Conservation (phyloP, 495 filamentous ascomycete genomes). For the Hypoxylon subgilvum region DNA sequence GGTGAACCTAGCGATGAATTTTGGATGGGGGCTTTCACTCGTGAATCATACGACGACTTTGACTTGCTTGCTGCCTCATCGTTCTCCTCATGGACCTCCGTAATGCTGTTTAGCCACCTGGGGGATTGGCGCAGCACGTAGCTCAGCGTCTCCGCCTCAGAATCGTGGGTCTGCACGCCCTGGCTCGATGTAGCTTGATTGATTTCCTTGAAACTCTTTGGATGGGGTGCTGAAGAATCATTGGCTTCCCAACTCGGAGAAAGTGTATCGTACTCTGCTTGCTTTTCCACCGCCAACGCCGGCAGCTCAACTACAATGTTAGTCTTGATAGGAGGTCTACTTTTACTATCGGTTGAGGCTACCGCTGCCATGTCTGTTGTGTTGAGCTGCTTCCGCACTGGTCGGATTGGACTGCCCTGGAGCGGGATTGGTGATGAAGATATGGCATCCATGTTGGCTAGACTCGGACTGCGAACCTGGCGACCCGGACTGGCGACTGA, state of each 20-base stretch:
- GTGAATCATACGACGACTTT: neutral
- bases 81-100: neutral
- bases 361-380: neutral
- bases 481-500: neutral
- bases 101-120: slow-evolving; percentile 8
- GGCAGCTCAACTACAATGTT: slow-evolving; percentile 21
- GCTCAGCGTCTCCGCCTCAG: slow-evolving; percentile 14
- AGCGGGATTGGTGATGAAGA: neutral
- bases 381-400: neutral
- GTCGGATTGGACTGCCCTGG: neutral
- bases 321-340: neutral
- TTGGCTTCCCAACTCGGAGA: slow-evolving; percentile 2
- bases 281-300: slow-evolving; percentile 3
- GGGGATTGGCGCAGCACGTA: slow-evolving; percentile 25
- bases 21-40: neutral
- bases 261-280: neutral
- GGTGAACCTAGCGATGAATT: neutral
- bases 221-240: neutral
- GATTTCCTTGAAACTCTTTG: slow-evolving; percentile 29
- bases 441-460: neutral
- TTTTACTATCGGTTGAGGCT: neutral
- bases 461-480: neutral
- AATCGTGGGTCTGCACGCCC: neutral
- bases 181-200: slow-evolving; percentile 9
- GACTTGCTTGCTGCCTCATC: neutral